Base-by-base conservation (phyloP, 2,329 filamentous ascomycete genomes). In the Neurospora crassa region DNA sequence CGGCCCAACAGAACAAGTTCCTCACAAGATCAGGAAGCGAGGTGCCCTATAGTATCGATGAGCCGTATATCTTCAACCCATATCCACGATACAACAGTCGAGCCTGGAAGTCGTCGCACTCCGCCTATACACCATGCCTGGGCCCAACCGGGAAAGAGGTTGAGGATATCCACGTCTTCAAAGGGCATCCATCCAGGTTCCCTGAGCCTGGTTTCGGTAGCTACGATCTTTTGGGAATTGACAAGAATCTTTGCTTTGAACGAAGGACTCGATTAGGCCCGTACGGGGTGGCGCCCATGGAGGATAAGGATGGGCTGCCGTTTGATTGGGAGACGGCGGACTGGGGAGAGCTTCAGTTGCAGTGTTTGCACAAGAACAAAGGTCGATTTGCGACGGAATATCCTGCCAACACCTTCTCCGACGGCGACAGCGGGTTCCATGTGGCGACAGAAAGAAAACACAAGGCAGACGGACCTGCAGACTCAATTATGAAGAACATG, bases 291-390 rank as follows among this genome's bases (percentile, higher is more conserved):
- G 69, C 80, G 2, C 82, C 85, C 37, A 81, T 83, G 71, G 80
- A 80, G 71, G 84, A 86, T 69, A 83, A 85, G 70, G 80, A 84
- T 3, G 79, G 79, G 73, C 80, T 79, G 72, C 78, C 72, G 41
- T 79, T 88, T 8, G 82, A 89, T 29, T 94, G 91, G 90, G 83
- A 87, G 40, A 82, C 83, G 37, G 86, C 93, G 41, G 85, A 88
- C 73, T 96, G 92, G 92, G 90, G 90, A 16, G 80, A 86, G 41
- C 82, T 95, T 20, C 92, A 95, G 78, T 82, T 88, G 69, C 81
- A 86, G 40, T 96, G 92, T 77, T 79, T 89, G 0, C 80, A 86
- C 74, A 85, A 83, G 74, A 96, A 96, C 80, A 83, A 86, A 71
- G 86, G 86, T 45, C 88, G 93, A 24, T 96, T 84, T 78, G 83